These are phyloP conservation scores for Fistulifera pelliculosa DNA, from an alignment of 108 stramenopile species.

Conservation along the genomic window DNA sequence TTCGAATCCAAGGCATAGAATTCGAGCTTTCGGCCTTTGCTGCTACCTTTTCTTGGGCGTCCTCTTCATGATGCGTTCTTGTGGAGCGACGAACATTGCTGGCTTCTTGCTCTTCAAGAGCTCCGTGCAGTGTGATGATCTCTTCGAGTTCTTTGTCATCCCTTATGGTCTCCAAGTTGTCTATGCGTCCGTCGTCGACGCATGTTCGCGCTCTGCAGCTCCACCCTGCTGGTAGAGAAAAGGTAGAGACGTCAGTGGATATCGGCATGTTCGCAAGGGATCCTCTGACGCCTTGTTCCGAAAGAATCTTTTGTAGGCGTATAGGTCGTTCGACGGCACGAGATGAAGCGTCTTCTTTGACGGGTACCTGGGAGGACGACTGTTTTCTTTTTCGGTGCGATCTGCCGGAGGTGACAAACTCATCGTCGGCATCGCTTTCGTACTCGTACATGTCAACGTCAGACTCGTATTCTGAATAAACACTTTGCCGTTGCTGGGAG, in stretches of 20 bases:
- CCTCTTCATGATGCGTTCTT: conserved; percentile 7
- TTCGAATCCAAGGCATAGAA: not conserved
- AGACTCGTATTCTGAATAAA: conserved; percentile 66
- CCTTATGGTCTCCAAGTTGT: not conserved
- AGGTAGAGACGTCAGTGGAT: conserved; percentile 20
- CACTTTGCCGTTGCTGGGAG: conserved; percentile 28
- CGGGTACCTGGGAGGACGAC: not conserved
- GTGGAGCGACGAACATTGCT: conserved; percentile 26
- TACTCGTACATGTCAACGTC: conserved; percentile 76
- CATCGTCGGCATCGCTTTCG: conserved; percentile 70
- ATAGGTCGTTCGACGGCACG: conserved; percentile 35
- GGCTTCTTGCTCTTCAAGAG: conserved; percentile 20
- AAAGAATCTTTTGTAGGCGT: conserved; percentile 27
- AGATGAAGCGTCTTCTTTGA: conserved; percentile 29
- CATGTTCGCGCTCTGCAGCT: conserved; percentile 17
- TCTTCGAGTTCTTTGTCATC: conserved; percentile 23
- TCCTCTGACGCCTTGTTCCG: conserved; percentile 32
- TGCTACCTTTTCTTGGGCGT: not conserved
- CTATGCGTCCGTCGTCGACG: conserved; percentile 7
- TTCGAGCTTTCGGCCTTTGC: not conserved
- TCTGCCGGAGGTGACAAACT: conserved; percentile 10
- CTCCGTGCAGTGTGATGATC: conserved; percentile 18
- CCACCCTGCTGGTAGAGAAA: conserved; percentile 34
- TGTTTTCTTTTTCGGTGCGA: conserved; percentile 21
- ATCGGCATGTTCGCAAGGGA: conserved; percentile 37